Percentiles rank a stretch among this genome's conserved stretches.
Evolutionary conservation across 495 filamentous ascomycete species (phyloP).

Genomic region (Clohesyomyces aquaticus): DNA sequence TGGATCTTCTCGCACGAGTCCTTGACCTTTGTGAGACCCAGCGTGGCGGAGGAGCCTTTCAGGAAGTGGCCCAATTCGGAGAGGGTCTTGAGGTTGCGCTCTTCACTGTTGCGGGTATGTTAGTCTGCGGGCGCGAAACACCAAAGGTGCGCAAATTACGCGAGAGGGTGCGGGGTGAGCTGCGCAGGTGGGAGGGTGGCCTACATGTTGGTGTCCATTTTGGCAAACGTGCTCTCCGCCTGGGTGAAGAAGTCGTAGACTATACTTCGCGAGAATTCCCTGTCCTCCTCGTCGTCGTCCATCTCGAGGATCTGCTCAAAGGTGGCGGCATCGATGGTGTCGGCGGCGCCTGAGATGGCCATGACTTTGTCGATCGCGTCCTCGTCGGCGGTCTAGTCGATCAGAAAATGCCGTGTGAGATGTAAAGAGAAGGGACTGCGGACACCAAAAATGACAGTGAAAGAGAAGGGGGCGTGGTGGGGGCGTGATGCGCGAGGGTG

Average conservation of each 20-base stretch:
- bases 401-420: constrained; percentile 16
- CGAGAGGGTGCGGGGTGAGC: neutral
- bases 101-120: constrained; percentile 53
- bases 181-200: neutral
- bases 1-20: constrained; percentile 96
- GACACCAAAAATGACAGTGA: too few species aligned
- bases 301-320: constrained; percentile 97
- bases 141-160: neutral
- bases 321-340: constrained; percentile 74
- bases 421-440: too few species aligned
- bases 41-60: constrained; percentile 96
- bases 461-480: neutral
- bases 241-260: constrained; percentile 93
- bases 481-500: too few species aligned
- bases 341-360: constrained; percentile 59
- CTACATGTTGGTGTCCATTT: constrained; percentile 84
- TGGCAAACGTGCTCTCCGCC: constrained; percentile 78
- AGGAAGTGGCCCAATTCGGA: constrained; percentile 91
- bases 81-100: constrained; percentile 68
- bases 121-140: neutral
- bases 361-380: constrained; percentile 51
- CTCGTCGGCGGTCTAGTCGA: constrained; percentile 50
- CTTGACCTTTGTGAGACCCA: constrained; percentile 89
- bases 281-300: constrained; percentile 82
- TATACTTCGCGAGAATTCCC: constrained; percentile 80